Conservation (phyloP, 495 filamentous ascomycete genomes). For the Aspergillus wentii region DNA sequence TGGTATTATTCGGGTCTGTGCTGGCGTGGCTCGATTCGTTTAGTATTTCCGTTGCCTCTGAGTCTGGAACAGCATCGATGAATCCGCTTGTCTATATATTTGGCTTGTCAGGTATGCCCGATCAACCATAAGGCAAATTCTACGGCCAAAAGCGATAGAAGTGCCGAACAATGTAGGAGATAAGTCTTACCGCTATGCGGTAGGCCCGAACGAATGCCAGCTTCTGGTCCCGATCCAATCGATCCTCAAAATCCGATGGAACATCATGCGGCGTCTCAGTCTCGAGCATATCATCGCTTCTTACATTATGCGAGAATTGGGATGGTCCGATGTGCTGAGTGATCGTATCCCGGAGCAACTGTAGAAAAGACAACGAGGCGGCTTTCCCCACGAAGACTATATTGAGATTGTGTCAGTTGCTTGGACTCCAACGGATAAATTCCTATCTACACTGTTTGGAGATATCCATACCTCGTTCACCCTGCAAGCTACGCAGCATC, state of each 20-base stretch:
- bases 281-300: constrained; percentile 40
- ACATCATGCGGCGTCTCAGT: constrained; percentile 28
- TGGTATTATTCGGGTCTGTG: constrained; percentile 18
- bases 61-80: constrained; percentile 18
- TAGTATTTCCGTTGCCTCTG: constrained; percentile 8
- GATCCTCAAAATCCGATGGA: constrained; percentile 18
- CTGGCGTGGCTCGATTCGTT: constrained; percentile 7
- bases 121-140: too few relatives aligned
- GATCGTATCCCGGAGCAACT: constrained; percentile 36
- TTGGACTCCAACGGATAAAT: too few relatives aligned
- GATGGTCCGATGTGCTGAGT: constrained; percentile 39
- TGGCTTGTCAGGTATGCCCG: constrained; percentile 1
- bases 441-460: too few relatives aligned
- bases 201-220: constrained; percentile 23
- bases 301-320: constrained; percentile 36
- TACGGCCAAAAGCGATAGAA: too few relatives aligned
- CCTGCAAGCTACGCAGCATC: constrained; percentile 33
- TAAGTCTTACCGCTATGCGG: constrained; percentile 21
- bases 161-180: too few relatives aligned
- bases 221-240: constrained; percentile 15
- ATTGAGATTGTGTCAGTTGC: neutral
- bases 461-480: constrained; percentile 25
- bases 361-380: constrained; percentile 37
- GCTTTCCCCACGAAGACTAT: constrained; percentile 37
- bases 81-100: constrained; percentile 29